These are phyloP conservation scores for Phyllosticta paracitricarpa DNA, from an alignment of 2,329 filamentous ascomycete genomes.

Conservation along the genomic window DNA sequence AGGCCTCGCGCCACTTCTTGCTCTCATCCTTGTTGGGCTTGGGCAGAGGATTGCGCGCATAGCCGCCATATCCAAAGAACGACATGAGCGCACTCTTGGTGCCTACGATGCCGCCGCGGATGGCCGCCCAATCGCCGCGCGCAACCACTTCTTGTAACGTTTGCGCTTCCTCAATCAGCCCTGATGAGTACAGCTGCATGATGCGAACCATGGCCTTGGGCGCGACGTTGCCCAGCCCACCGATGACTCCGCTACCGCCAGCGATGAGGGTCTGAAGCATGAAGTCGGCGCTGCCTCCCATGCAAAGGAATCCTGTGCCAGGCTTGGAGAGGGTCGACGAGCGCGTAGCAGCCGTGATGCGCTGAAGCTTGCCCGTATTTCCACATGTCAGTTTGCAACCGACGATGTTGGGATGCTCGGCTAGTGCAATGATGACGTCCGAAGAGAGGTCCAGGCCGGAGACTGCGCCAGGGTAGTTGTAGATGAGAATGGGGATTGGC, in stretches of 20 bases:
- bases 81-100: conserved; percentile 56
- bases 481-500: conserved; percentile 57
- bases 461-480: conserved; percentile 59
- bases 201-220: conserved; percentile 57
- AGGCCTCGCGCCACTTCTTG: conserved; percentile 31
- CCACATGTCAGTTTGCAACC: conserved; percentile 62
- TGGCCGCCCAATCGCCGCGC: conserved; percentile 58
- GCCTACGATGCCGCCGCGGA: conserved; percentile 58
- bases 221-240: conserved; percentile 60
- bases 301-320: conserved; percentile 54
- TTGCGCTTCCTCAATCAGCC: conserved; percentile 50
- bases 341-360: conserved; percentile 45
- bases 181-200: conserved; percentile 49
- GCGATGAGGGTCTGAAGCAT: conserved; percentile 59
- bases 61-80: conserved; percentile 56
- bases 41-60: conserved; percentile 47
- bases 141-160: conserved; percentile 57
- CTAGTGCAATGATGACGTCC: conserved; percentile 49
- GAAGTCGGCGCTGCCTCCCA: conserved; percentile 66
- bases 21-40: conserved; percentile 36
- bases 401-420: conserved; percentile 55
- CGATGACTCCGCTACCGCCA: conserved; percentile 62
- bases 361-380: conserved; percentile 58
- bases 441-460: conserved; percentile 55
- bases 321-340: conserved; percentile 26